These are phyloP conservation scores for Chaetomidium leptoderma DNA, from an alignment of 495 filamentous ascomycete genomes.

Conservation along the genomic window DNA sequence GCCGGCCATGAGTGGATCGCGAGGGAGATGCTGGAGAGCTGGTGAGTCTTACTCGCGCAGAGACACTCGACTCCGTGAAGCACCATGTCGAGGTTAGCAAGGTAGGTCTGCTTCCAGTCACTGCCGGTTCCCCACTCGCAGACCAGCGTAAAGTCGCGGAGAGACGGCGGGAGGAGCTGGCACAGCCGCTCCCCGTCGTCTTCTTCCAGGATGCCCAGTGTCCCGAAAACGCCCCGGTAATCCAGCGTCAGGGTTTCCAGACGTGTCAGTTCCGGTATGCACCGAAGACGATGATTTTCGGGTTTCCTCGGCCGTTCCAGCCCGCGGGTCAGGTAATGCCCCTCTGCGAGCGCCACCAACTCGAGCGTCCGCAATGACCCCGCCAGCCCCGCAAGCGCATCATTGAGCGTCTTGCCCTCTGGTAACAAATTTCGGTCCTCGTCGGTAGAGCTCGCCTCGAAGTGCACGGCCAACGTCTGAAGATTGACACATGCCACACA, in stretches of 20 bases:
- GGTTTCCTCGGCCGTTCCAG: conserved; percentile 32
- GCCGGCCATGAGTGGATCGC: conserved; percentile 38
- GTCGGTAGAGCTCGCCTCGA: conserved; percentile 28
- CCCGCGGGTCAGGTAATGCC: conserved; percentile 34
- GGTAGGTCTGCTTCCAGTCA: conserved; percentile 35
- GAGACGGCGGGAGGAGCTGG: conserved; percentile 26
- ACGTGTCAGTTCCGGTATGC: conserved; percentile 26
- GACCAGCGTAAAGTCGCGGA: conserved; percentile 32
- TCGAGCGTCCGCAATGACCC: conserved; percentile 27
- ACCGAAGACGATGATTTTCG: conserved; percentile 34
- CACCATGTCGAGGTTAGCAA: conserved; percentile 33
- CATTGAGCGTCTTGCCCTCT: conserved; percentile 30
- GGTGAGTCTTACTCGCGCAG: conserved; percentile 20
- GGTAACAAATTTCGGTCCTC: conserved; percentile 31
- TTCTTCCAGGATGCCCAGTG: conserved; percentile 32
- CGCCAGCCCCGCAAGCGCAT: conserved; percentile 25
- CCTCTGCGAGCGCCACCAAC: conserved; percentile 28
- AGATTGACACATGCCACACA: conserved; percentile 31
- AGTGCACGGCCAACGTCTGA: conserved; percentile 31
- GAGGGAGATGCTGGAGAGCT: conserved; percentile 27
- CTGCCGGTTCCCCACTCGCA: conserved; percentile 34
- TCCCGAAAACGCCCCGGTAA: conserved; percentile 35
- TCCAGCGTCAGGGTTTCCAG: conserved; percentile 31
- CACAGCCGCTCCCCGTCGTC: conserved; percentile 36
- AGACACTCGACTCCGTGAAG: conserved; percentile 31